A percentile compares a stretch with the other conserved stretches of the same genome.
phyloP scores from a whole-genome alignment of 352 stramenopile species.

The Globisporangium carolinianum region DNA sequence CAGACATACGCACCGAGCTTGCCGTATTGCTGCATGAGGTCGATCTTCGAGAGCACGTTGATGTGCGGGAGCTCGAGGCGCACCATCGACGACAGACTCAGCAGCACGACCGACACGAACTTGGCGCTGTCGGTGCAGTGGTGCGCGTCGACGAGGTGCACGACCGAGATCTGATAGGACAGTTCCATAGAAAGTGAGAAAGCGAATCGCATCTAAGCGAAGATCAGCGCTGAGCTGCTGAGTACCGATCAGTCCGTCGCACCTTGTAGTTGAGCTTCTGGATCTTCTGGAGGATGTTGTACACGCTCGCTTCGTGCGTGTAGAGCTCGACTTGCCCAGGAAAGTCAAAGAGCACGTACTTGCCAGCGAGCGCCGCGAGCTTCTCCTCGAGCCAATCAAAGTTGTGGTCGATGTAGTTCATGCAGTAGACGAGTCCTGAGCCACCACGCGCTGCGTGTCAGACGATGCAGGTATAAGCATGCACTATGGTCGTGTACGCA shows the following conservation, averaged over 20 bases:
- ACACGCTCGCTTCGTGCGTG: slow-evolving; percentile 97
- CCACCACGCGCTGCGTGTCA: neutral
- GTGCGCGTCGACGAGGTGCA: slow-evolving; percentile 95
- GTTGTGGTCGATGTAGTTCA: slow-evolving; percentile 98
- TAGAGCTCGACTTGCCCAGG: slow-evolving; percentile 99
- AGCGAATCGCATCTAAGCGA: neutral
- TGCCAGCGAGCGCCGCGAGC: slow-evolving; percentile 68
- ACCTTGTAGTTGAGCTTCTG: slow-evolving; percentile 86
- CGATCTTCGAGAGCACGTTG: slow-evolving; percentile 99
- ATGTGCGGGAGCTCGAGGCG: slow-evolving; percentile 96
- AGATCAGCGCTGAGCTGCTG: neutral
- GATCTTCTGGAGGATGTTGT: slow-evolving; percentile 93
- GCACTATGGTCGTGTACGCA: slow-evolving; percentile 11
- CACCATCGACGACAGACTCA: slow-evolving; percentile 97
- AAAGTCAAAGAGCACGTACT: slow-evolving; percentile 99
- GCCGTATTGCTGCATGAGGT: slow-evolving; percentile 93
- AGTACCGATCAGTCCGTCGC: slow-evolving; percentile 2
- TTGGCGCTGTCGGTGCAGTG: slow-evolving; percentile 94
- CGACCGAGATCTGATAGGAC: slow-evolving; percentile 61
- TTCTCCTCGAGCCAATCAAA: slow-evolving; percentile 97
- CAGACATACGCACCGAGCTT: slow-evolving; percentile 36
- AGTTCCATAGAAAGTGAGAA: no score
- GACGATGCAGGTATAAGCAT: neutral
- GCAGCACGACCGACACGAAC: slow-evolving; percentile 96
- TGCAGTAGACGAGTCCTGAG: slow-evolving; percentile 95